A percentile compares a stretch with the other conserved stretches of the same genome.
Evolutionary conservation across 164 flowering plant species (phyloP).

Genomic region (Nymphaea thermarum): DNA sequence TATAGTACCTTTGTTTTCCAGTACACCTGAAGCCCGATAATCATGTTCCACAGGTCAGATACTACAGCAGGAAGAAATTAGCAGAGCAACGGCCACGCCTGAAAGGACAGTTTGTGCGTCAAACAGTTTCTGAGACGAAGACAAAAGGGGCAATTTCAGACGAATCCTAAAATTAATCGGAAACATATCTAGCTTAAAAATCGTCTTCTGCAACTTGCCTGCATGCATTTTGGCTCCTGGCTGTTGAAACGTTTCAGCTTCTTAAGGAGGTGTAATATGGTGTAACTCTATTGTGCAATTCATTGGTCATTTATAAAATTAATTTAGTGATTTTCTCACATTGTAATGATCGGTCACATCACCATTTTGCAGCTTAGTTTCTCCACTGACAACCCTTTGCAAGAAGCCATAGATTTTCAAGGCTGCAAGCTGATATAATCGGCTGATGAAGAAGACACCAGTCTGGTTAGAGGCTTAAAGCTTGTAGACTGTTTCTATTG

Average conservation of each 20-base stretch:
- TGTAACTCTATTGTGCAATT: background rate
- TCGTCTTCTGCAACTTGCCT: background rate
- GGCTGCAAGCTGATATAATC: background rate
- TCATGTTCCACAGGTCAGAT: slow-evolving; percentile 34
- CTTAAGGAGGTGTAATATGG: background rate
- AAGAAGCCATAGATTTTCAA: background rate
- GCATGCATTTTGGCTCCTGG: background rate
- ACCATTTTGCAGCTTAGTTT: background rate
- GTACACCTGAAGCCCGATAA: background rate
- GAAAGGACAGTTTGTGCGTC: slow-evolving; percentile 49
- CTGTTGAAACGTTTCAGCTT: background rate
- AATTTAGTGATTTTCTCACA: too few relatives aligned
- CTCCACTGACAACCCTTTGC: background rate
- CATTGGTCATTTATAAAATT: background rate
- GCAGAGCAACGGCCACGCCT: slow-evolving; percentile 49
- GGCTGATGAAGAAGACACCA: background rate
- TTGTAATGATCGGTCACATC: background rate
- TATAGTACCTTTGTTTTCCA: too few relatives aligned
- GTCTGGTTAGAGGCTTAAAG: background rate
- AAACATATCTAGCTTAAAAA: background rate
- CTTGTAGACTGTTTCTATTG: too few relatives aligned
- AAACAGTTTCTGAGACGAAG: slow-evolving; percentile 14
- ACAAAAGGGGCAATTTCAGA: background rate
- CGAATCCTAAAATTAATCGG: too few relatives aligned
- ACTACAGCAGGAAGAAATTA: slow-evolving; percentile 45